phyloP scores from a whole-genome alignment of 257 asterid genomes.

The Henckelia pumila region DNA sequence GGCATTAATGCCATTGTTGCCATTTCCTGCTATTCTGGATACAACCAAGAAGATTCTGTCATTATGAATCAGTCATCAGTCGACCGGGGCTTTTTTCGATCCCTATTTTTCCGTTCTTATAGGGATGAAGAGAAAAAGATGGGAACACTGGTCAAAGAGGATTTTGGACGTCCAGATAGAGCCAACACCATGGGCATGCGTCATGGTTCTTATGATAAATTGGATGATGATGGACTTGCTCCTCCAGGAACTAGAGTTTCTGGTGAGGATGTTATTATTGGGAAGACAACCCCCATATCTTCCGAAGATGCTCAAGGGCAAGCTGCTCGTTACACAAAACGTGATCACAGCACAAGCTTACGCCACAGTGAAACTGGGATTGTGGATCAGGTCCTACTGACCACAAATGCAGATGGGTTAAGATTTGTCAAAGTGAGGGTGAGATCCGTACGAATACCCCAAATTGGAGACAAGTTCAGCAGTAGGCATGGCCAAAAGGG shows the following conservation, averaged over 20 bases:
- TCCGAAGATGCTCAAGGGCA: constrained; percentile 90
- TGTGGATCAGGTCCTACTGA: constrained; percentile 88
- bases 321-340: constrained; percentile 81
- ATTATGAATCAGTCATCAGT: constrained; percentile 97
- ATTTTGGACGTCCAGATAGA: constrained; percentile 95
- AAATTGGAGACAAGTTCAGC: constrained; percentile 95
- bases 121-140: constrained; percentile 97
- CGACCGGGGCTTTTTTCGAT: constrained; percentile 95
- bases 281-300: constrained; percentile 88
- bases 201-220: constrained; percentile 92
- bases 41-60: constrained; percentile 97
- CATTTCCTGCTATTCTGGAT: constrained; percentile 90
- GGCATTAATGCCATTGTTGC: constrained; percentile 98
- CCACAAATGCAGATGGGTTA: constrained; percentile 92
- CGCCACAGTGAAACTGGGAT: constrained; percentile 97
- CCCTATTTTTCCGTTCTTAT: constrained; percentile 89
- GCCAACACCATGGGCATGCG: constrained; percentile 97
- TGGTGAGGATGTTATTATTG: constrained; percentile 96
- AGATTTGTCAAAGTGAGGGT: constrained; percentile 94
- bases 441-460: constrained; percentile 91
- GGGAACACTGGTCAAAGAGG: constrained; percentile 98
- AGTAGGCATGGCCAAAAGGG: constrained; percentile 98
- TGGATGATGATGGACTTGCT: constrained; percentile 97
- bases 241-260: constrained; percentile 97
- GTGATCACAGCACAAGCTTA: constrained; percentile 92